These are phyloP conservation scores for Teratosphaeriaceae sp. DNA, from an alignment of 2,329 filamentous ascomycete species.

Conservation along the genomic window DNA sequence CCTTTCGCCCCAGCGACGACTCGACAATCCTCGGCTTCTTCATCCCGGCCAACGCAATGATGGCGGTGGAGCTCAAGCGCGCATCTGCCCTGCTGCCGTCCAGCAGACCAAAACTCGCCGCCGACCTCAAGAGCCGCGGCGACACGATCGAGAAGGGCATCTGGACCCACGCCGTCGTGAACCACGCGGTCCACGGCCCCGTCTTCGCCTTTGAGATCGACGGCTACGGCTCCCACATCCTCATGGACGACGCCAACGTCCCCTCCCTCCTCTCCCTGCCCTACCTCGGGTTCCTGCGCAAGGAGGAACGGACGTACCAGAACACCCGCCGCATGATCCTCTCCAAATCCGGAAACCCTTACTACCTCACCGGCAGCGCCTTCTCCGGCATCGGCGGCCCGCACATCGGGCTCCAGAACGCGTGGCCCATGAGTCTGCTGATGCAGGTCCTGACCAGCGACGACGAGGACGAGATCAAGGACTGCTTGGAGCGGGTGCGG, in stretches of 20 bases:
- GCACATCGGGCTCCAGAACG: constrained; percentile 76
- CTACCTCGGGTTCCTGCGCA: constrained; percentile 65
- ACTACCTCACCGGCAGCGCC: constrained; percentile 68
- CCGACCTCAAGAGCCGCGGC: constrained; percentile 49
- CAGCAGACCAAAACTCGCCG: constrained; percentile 47
- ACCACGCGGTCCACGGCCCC: constrained; percentile 65
- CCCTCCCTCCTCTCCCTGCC: constrained; percentile 74
- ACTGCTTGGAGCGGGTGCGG: constrained; percentile 67
- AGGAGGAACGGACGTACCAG: constrained; percentile 64
- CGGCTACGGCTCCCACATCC: constrained; percentile 71
- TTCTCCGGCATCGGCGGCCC: constrained; percentile 87
- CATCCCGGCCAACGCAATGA: constrained; percentile 94
- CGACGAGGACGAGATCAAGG: constrained; percentile 72
- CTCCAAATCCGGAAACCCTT: constrained; percentile 72
- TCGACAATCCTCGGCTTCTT: constrained; percentile 91
- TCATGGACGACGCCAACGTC: constrained; percentile 89
- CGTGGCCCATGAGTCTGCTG: constrained; percentile 94
- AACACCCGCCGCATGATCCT: constrained; percentile 85
- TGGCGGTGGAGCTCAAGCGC: constrained; percentile 78
- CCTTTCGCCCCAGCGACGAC: constrained; percentile 92
- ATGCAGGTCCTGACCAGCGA: constrained; percentile 86
- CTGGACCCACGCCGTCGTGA: constrained; percentile 75
- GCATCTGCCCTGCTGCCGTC: constrained; percentile 60
- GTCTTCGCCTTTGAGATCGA: constrained; percentile 88
- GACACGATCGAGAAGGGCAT: constrained; percentile 67